A percentile compares a stretch with the other conserved stretches of the same genome.
These are phyloP conservation scores for Porphyra umbilicalis DNA, from an alignment of 31 red algal genomes.

Conservation along the genomic window DNA sequence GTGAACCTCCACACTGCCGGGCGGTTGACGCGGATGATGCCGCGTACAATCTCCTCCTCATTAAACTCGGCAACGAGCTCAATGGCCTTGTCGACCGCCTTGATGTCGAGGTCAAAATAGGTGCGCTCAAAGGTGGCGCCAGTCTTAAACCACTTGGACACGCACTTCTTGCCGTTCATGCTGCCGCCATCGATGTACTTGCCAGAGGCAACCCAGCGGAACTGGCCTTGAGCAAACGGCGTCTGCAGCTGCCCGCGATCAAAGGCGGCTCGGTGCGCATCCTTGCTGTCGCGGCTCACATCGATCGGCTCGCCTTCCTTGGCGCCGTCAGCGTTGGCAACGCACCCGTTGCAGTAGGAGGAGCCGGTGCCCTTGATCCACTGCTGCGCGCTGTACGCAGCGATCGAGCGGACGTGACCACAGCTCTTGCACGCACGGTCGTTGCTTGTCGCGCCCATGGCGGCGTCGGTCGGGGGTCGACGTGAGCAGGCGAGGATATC, in stretches of 20 bases:
- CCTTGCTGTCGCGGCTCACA: not conserved
- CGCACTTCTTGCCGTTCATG: not conserved
- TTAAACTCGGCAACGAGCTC: not conserved
- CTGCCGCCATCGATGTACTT: not conserved
- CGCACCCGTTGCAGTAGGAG: not conserved
- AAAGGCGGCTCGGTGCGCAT: not conserved
- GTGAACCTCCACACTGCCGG: not conserved
- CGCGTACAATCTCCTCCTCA: not conserved
- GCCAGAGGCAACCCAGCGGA: not conserved
- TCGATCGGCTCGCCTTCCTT: not conserved
- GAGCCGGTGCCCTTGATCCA: not conserved
- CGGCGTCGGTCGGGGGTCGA: too few relatives aligned
- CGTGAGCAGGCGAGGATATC: too few relatives aligned
- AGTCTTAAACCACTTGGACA: constrained; percentile 1
- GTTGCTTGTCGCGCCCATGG: not conserved
- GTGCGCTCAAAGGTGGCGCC: not conserved
- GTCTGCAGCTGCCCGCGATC: not conserved
- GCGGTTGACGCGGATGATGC: not conserved
- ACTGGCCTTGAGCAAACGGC: not conserved
- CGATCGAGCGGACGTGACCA: not conserved
- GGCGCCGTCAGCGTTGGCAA: not conserved
- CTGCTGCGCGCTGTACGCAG: not conserved
- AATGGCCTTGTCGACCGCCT: not conserved
- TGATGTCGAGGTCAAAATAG: not conserved
- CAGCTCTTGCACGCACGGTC: not conserved